These are phyloP conservation scores for Microascus cirrosus DNA, from an alignment of 2,329 filamentous ascomycete species.

Conservation along the genomic window DNA sequence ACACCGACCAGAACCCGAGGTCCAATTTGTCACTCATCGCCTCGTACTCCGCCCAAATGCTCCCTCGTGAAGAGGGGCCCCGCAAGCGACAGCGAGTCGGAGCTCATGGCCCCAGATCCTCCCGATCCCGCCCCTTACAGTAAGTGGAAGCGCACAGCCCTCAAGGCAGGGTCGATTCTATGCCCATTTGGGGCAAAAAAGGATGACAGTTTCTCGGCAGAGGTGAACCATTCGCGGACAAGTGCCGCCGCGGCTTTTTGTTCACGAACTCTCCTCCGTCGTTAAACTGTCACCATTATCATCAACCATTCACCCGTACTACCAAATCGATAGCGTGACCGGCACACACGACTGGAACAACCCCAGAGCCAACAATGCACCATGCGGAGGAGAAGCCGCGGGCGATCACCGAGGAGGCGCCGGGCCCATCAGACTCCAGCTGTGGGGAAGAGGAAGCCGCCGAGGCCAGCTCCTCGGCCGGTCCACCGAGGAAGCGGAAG, in stretches of 20 bases:
- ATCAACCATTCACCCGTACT: too few species aligned
- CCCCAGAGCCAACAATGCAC: neutral
- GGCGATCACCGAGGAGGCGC: neutral
- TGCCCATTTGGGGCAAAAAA: neutral
- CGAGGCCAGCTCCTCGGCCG: slow-evolving; percentile 11
- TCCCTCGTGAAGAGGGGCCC: too few species aligned
- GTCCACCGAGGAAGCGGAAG: slow-evolving; percentile 23
- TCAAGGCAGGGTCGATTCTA: neutral
- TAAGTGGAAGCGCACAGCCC: neutral
- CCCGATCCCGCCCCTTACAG: neutral
- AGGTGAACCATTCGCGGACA: neutral
- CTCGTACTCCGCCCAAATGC: too few species aligned
- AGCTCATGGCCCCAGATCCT: neutral
- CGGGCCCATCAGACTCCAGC: slow-evolving; percentile 16
- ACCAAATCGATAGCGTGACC: neutral
- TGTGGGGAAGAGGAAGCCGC: slow-evolving; percentile 19
- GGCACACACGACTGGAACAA: neutral
- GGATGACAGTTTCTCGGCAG: neutral
- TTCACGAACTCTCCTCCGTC: too few species aligned
- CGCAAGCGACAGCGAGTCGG: too few species aligned
- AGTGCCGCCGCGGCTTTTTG: too few species aligned
- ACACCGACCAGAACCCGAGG: too few species aligned
- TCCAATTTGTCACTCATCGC: too few species aligned
- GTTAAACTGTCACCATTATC: too few species aligned
- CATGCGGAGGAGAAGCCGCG: neutral